Base-by-base conservation (phyloP, 106 monocot genomes). In the Dioscorea zingiberensis region DNA sequence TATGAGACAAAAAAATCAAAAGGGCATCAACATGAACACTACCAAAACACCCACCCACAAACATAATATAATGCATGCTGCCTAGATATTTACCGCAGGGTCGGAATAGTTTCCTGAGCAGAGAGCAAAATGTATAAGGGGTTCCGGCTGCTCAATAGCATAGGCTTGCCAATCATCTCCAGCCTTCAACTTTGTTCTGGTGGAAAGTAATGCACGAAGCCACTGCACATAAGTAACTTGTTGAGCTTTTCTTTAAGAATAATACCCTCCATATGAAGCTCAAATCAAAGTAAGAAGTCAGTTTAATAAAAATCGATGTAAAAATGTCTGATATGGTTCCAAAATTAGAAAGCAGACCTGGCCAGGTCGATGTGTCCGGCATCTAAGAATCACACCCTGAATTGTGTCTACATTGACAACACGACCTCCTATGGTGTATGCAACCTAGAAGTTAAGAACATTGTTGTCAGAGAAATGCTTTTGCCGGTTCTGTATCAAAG, bases 41-140 rank as follows among this genome's bases (percentile, higher is more conserved):
- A n/a, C n/a, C n/a, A n/a, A n/a, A n/a, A n/a, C n/a, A n/a, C n/a
- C n/a, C n/a, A n/a, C n/a, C n/a, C n/a, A n/a, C n/a, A n/a, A n/a
- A n/a, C n/a, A n/a, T n/a, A n/a, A n/a, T 38, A 1, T 8, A 38
- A 38, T 38, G 38, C 38, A 38, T 57, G 59, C 3, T 15, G 44
- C 27, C 25, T 32, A 24, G 44, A 54, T 18, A 8, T 21, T 45
- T 74, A 80, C 75, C 66, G 75, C 71, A 29, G 80, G 80, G 67
- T 80, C 80, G 18, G 80, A 80, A 53, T 74, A 66, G 70, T 65
- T 60, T 44, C 80, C 80, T 10, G 80, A 76, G 58, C 81, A 85
- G 30, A 89, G 81, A 7, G 88, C 84, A 59, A 89, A 89, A 48
- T 81, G 81, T 44, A 89, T 22, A 53, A 78, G 85, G 53, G 88